Percentiles rank a stretch among this genome's conserved stretches.
These are phyloP conservation scores for Botrytis deweyae DNA, from an alignment of 2,329 filamentous ascomycete genomes.

Conservation along the genomic window DNA sequence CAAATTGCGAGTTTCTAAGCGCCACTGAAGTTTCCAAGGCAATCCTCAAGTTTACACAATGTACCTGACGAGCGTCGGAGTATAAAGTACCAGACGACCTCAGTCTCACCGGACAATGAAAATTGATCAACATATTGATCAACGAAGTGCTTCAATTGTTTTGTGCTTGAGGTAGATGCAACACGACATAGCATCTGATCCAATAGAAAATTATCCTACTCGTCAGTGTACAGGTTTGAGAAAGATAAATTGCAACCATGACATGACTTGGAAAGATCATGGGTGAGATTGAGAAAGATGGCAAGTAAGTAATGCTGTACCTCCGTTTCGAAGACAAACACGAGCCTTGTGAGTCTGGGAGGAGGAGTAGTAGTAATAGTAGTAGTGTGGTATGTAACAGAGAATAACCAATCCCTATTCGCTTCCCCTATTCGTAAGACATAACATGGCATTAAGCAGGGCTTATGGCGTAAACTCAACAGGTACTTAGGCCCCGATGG, in stretches of 20 bases:
- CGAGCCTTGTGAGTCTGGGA: conserved; percentile 20
- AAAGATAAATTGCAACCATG: neutral
- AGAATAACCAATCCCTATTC: neutral
- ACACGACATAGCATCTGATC: conserved; percentile 1
- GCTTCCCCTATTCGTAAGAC: conserved; percentile 9
- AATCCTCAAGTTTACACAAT: conserved; percentile 15
- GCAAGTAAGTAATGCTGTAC: neutral
- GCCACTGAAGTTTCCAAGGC: neutral
- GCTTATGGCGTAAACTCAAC: neutral
- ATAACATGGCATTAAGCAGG: conserved; percentile 6
- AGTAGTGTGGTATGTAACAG: neutral
- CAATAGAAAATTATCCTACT: neutral
- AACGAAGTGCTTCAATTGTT: neutral
- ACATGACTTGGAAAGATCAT: neutral
- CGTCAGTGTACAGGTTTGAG: neutral
- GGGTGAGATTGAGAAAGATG: neutral
- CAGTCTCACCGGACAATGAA: conserved; percentile 17
- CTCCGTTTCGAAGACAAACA: conserved; percentile 15
- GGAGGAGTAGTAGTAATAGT: neutral
- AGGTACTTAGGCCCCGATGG: neutral
- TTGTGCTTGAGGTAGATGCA: conserved; percentile 6
- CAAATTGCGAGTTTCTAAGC: neutral
- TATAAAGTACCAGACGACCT: conserved; percentile 6
- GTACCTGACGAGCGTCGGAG: conserved; percentile 9
- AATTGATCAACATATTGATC: conserved; percentile 1